Conservation (phyloP, 345 rosid species). For the Acer negundo region DNA sequence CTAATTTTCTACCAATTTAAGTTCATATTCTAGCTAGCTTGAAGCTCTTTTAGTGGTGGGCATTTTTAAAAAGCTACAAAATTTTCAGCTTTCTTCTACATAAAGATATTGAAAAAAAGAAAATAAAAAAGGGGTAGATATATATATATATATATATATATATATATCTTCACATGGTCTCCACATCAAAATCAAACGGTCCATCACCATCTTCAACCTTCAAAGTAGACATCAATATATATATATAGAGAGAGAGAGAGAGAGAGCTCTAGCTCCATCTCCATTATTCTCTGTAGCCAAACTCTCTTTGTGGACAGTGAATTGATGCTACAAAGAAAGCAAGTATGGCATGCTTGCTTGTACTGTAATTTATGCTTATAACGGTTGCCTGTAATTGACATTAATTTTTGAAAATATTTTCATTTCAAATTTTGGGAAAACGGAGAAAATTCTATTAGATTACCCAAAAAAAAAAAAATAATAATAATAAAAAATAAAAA, state of each 20-base stretch:
- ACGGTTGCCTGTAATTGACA: too few relatives aligned
- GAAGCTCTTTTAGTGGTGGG: conserved; percentile 10
- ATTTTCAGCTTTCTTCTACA: conserved; percentile 27
- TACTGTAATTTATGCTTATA: too few relatives aligned
- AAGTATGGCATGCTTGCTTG: conserved; percentile 5
- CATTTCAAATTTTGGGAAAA: background rate
- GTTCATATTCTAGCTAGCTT: conserved; percentile 1
- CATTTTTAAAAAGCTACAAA: conserved; percentile 33
- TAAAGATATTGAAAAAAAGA: conserved; percentile 1
- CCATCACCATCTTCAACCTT: conserved; percentile 31
- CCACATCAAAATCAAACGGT: conserved; percentile 24
- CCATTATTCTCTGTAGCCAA: background rate
- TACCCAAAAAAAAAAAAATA: background rate
- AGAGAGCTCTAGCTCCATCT: background rate
- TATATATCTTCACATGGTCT: conserved; percentile 29
- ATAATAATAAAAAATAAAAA: too few relatives aligned
- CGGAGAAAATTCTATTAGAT: background rate
- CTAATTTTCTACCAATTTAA: background rate
- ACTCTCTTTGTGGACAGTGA: conserved; percentile 1
- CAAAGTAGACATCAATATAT: conserved; percentile 17
- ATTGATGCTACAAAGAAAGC: conserved; percentile 8
- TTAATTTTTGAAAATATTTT: background rate
- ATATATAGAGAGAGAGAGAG: too few relatives aligned
- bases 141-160: background rate
- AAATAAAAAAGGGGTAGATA: background rate